Base-by-base conservation (phyloP, 352 stramenopile genomes). In the Globisporangium middletonii region DNA sequence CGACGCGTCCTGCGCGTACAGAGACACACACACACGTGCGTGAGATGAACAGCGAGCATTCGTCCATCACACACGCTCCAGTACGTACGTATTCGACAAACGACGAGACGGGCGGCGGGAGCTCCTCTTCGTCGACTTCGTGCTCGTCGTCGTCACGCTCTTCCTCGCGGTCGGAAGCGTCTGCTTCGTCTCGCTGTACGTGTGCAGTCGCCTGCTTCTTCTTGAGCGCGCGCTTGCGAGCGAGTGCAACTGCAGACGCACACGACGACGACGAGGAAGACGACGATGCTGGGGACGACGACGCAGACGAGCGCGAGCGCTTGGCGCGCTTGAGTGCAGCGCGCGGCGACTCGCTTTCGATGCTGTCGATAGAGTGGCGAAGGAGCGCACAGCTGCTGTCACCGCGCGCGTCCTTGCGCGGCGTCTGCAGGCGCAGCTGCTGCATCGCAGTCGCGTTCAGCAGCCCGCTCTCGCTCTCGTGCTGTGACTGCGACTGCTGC, bases 1-100 rank as follows among this genome's bases (percentile, higher is more conserved):
- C 42, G 60, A 26, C 19, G 53, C 60, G 42, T 65, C 47, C 60
- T 65, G 37, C 23, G 19, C 15, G 55, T n/a, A 13, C 38, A 62
- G 6, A 50, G 1, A 54, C 45, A 52, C 23, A 23, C 23, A 23
- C 23, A 23, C 23, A 23, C 23, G 23, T 23, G 23, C 23, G 23
- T 23, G 23, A 23, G 23, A 23, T 23, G 23, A 23, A 23, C 23
- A 23, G 23, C 23, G 23, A 23, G 23, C 23, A 23, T 23, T 23
- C 23, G 23, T 23, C 0, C 23, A 23, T 23, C 23, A 23, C 23
- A 23, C 23, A 23, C 23, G 23, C 23, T 23, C 23, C 23, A 23
- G 23, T 23, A 23, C 60, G 55, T 48, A 65, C 60, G 28, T 57
- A 65, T 61, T 60, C 60, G 5, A 65, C 53, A 30, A 65, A 65